Percentiles rank a stretch among this genome's conserved stretches.
phyloP scores from a whole-genome alignment of 2,329 filamentous ascomycete species.

The Alternaria sp. region DNA sequence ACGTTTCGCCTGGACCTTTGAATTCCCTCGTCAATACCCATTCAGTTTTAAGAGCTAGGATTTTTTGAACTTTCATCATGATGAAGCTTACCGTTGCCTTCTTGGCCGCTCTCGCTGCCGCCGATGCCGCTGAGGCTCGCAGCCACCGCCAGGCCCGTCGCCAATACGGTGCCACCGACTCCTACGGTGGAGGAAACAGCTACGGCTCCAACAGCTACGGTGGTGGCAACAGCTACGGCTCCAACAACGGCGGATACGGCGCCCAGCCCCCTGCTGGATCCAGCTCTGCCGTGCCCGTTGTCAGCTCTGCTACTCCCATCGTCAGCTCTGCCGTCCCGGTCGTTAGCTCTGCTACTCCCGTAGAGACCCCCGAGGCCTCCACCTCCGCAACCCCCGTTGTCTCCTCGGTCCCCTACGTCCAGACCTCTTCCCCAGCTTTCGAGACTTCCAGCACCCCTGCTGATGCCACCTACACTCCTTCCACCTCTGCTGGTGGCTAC shows the following conservation, averaged over 20 bases:
- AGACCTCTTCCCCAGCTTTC: slow-evolving; percentile 11
- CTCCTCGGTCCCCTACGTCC: slow-evolving; percentile 3
- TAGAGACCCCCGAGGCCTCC: slow-evolving; percentile 5
- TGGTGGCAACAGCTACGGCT: slow-evolving; percentile 4
- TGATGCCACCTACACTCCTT: slow-evolving; percentile 16
- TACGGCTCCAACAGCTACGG: not conserved
- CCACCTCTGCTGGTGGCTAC: slow-evolving; percentile 14
- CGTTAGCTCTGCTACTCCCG: slow-evolving; percentile 8
- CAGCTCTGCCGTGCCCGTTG: slow-evolving; percentile 11
- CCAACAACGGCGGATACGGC: slow-evolving; percentile 10
- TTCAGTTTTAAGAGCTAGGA: slow-evolving; percentile 37
- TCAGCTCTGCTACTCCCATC: slow-evolving; percentile 7
- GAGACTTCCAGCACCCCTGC: slow-evolving; percentile 16
- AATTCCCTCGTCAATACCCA: slow-evolving; percentile 27
- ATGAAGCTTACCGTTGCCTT: slow-evolving; percentile 48
- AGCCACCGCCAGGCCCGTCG: slow-evolving; percentile 41
- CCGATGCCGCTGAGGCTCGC: slow-evolving; percentile 42
- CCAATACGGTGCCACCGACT: slow-evolving; percentile 26
- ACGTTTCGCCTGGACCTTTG: slow-evolving; percentile 35
- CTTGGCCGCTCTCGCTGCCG: slow-evolving; percentile 42
- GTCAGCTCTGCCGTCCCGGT: slow-evolving; percentile 11
- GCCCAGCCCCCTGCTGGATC: slow-evolving; percentile 1
- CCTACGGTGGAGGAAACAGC: slow-evolving; percentile 3
- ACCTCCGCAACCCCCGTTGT: slow-evolving; percentile 2
- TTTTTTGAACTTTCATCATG: slow-evolving; percentile 20